Evolutionary conservation across 2,329 filamentous ascomycete genomes (phyloP), one percentile per base, ranked within the genome.

Genomic region (Xylariaceae sp.): DNA sequence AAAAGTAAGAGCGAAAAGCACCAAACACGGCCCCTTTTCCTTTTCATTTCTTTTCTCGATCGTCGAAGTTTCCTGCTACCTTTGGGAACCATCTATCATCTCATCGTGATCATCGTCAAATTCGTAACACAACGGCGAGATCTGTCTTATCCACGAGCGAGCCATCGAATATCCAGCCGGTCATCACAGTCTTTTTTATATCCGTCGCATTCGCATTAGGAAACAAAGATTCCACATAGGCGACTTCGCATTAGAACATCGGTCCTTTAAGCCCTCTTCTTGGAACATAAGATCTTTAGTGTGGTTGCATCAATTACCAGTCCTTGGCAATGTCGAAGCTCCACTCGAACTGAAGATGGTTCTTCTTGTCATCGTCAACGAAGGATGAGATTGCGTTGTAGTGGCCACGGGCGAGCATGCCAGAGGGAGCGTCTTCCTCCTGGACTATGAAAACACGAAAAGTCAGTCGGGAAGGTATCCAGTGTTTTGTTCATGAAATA

Each of bases 241-340:
- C 22, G 22, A 27, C 22, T 27, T 27, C 7, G 22, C 7, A 27
- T 27, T 4, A 27, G 4, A 27, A 27, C 22, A 27, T 27, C 22
- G 22, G 7, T 27, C 22, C 22, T 27, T 27, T 7, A 27, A 27
- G 22, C 22, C 7, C 22, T 27, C 22, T n/a, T 5, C 22, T 27
- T 27, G 22, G 22, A 27, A 27, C 4, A 7, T 27, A 27, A 27
- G 22, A 36, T 36, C 33, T 10, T 36, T 15, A 9, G 33, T 3
- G 15, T 14, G 33, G 33, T 36, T 36, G 12, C 12, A 14, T 12
- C 3, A 14, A 64, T 59, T 84, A 89, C 94, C 94, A 97, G 68
- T 96, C 89, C 81, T 97, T 99, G 73, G 87, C 81, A 69, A 99
- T 96, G 66, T 96, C 88, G 65, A 99, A 97, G 54, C 86, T 84